These are phyloP conservation scores for Linanthus parryae DNA, from an alignment of 148 eudicot genomes.

Conservation along the genomic window DNA sequence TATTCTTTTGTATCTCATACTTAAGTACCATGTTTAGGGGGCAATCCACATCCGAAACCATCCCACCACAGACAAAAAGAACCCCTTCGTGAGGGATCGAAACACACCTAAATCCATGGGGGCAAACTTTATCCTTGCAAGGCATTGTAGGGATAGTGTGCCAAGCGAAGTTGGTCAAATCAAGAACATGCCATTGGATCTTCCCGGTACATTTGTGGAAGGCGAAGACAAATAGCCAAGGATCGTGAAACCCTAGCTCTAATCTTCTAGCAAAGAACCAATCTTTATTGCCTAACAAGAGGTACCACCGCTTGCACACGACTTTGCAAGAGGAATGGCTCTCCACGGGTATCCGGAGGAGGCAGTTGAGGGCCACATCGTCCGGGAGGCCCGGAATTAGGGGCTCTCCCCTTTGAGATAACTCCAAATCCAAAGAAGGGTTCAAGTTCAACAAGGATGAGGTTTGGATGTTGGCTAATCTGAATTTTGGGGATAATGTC, in stretches of 20 bases:
- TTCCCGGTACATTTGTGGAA: constrained; percentile 77
- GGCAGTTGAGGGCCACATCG: constrained; percentile 80
- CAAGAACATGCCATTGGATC: constrained; percentile 73
- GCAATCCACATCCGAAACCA: constrained; percentile 69
- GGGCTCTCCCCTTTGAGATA: constrained; percentile 48
- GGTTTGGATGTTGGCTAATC: constrained; percentile 36
- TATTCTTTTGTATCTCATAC: constrained; percentile 60
- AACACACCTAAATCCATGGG: constrained; percentile 75
- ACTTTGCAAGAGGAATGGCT: constrained; percentile 43
- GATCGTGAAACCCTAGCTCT: constrained; percentile 63
- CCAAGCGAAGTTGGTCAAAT: constrained; percentile 62
- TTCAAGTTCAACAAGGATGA: constrained; percentile 34
- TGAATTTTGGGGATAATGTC: constrained; percentile 78
- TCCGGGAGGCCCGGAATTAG: constrained; percentile 87
- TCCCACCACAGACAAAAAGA: constrained; percentile 81
- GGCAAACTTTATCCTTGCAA: constrained; percentile 66
- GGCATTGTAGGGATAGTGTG: constrained; percentile 87
- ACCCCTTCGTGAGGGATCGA: constrained; percentile 54
- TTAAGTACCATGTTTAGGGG: constrained; percentile 80
- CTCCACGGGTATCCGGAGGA: constrained; percentile 66
- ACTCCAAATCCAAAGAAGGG: constrained; percentile 49
- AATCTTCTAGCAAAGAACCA: constrained; percentile 62
- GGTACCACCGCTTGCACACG: constrained; percentile 75
- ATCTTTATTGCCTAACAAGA: constrained; percentile 55
- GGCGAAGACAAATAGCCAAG: constrained; percentile 74